phyloP scores from a whole-genome alignment of 2,329 filamentous ascomycete genomes.

The Cryoendolithus antarcticus region DNA sequence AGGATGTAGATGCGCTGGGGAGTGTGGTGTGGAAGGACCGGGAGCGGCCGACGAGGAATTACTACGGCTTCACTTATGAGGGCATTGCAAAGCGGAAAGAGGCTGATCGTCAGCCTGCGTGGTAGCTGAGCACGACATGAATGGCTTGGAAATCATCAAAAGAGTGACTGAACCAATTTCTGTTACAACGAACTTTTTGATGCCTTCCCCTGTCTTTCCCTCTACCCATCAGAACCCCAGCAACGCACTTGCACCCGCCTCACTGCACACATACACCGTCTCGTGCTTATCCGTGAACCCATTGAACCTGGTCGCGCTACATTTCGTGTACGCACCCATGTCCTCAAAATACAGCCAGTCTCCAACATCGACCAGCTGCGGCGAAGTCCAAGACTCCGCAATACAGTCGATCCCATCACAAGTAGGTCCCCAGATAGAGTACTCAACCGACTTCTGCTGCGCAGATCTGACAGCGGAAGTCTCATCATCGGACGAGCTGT shows the following conservation, averaged over 20 bases:
- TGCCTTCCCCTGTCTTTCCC: too few relatives aligned
- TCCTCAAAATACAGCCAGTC: constrained; percentile 99
- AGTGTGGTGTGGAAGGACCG: constrained; percentile 21
- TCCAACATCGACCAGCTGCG: constrained; percentile 70
- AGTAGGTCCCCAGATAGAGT: constrained; percentile 96
- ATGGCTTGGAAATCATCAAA: too few relatives aligned
- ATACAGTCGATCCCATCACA: constrained; percentile 98
- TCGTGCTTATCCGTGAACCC: constrained; percentile 89
- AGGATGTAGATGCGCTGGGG: constrained; percentile 21
- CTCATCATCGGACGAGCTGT: constrained; percentile 27
- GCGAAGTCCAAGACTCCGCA: constrained; percentile 64
- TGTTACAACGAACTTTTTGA: too few relatives aligned
- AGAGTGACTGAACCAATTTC: too few relatives aligned
- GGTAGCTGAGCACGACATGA: too few relatives aligned
- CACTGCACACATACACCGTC: constrained; percentile 88
- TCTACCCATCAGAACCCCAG: constrained; percentile 29
- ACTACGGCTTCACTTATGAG: constrained; percentile 15
- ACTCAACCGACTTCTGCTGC: constrained; percentile 46
- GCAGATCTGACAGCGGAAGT: constrained; percentile 30
- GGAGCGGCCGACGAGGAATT: constrained; percentile 15
- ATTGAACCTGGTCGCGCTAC: constrained; percentile 95
- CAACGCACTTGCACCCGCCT: constrained; percentile 70
- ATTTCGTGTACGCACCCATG: constrained; percentile 98
- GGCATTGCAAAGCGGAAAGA: too few relatives aligned
- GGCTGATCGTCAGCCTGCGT: too few relatives aligned